Evolutionary conservation across 176 grass and related monocot genomes (phyloP).

Genomic region (Pontederia crassipes): DNA sequence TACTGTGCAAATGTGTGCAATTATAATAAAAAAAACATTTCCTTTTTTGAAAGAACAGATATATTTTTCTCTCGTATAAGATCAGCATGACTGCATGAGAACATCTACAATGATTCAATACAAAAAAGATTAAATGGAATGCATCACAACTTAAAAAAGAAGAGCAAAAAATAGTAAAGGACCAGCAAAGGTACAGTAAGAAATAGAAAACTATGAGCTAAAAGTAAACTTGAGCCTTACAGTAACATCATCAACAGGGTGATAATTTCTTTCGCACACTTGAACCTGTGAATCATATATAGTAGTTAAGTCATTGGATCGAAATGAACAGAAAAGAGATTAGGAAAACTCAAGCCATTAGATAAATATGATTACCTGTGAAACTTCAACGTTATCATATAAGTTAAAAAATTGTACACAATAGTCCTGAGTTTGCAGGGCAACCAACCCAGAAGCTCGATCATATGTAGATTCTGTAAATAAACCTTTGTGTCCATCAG

Average conservation of each 20-base stretch:
- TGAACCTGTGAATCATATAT: conserved; percentile 52
- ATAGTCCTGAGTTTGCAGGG: conserved; percentile 67
- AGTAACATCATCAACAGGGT: conserved; percentile 75
- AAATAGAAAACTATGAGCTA: not conserved
- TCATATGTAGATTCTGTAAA: conserved; percentile 49
- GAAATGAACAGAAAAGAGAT: not conserved
- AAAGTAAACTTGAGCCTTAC: conserved; percentile 29
- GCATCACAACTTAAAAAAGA: too few relatives aligned
- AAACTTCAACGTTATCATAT: conserved; percentile 68
- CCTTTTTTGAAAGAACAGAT: too few relatives aligned
- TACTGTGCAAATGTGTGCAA: too few relatives aligned
- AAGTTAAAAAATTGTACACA: conserved; percentile 79
- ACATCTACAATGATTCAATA: too few relatives aligned
- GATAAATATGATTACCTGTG: conserved; percentile 41
- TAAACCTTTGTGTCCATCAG: conserved; percentile 12
- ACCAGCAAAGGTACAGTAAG: not conserved
- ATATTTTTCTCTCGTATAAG: too few relatives aligned
- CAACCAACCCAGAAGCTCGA: conserved; percentile 49
- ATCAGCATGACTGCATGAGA: too few relatives aligned
- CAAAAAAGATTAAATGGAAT: too few relatives aligned
- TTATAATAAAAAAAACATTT: too few relatives aligned
- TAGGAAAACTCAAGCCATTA: not conserved
- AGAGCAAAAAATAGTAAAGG: not conserved
- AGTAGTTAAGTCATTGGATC: conserved; percentile 11
- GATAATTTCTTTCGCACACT: conserved; percentile 91